A percentile compares a stretch with the other conserved stretches of the same genome.
Conservation (phyloP, 163 green algal genomes). For the Prototheca wickerhamii region DNA sequence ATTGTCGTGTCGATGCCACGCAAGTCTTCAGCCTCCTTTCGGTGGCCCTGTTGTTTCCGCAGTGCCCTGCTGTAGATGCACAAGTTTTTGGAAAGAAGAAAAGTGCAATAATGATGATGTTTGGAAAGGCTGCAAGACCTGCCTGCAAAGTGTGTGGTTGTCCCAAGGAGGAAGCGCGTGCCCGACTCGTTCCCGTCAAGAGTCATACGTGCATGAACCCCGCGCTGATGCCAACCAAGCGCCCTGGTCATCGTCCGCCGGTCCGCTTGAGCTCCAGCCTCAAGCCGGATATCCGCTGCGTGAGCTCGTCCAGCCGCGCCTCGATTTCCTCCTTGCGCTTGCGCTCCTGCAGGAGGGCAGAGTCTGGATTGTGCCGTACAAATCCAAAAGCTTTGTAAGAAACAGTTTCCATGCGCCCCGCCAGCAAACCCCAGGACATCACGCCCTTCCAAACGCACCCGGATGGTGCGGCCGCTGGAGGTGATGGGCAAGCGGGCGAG, state of each 20-base stretch:
- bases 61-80: no score
- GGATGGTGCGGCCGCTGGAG: slow-evolving; percentile 21
- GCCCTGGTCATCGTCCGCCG: background rate
- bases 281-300: slow-evolving; percentile 10
- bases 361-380: background rate
- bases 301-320: slow-evolving; percentile 17
- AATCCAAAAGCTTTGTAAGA: background rate
- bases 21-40: no score
- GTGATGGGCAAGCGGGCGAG: slow-evolving; percentile 20
- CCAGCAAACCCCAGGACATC: background rate
- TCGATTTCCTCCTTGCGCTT: slow-evolving; percentile 25
- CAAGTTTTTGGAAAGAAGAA: no score
- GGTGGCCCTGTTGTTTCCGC: no score
- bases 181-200: no score
- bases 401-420: background rate
- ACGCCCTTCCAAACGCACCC: background rate
- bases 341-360: slow-evolving; percentile 13
- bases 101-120: no score
- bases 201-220: no score
- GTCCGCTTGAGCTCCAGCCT: slow-evolving; percentile 33
- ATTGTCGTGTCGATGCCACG: no score
- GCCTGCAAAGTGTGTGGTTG: no score
- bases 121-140: no score
- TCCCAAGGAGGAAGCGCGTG: no score
- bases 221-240: no score